Percentiles rank a stretch among this genome's conserved stretches.
phyloP scores from a whole-genome alignment of 176 grass and related monocot species.

The Bothriochloa decipiens region DNA sequence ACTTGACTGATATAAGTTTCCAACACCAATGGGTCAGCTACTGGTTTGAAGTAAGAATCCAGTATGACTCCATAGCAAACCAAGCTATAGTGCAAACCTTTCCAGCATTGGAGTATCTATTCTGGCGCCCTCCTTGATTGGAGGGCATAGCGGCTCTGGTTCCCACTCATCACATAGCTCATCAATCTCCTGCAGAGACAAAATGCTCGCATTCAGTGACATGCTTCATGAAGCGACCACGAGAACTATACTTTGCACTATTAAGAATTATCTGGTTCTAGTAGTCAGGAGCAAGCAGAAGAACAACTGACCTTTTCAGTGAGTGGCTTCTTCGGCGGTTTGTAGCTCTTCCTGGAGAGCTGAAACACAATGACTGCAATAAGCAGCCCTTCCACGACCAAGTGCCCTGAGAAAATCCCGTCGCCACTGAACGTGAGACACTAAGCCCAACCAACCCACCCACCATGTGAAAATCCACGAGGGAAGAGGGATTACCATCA shows the following conservation, averaged over 20 bases:
- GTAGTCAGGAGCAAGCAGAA: constrained; percentile 18
- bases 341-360: constrained; percentile 96
- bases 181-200: constrained; percentile 79
- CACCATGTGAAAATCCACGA: not conserved
- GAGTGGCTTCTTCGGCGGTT: constrained; percentile 88
- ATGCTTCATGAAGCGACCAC: constrained; percentile 33
- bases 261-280: not conserved
- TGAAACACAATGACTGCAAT: constrained; percentile 87
- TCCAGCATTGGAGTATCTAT: constrained; percentile 63
- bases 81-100: constrained; percentile 62
- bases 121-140: constrained; percentile 58
- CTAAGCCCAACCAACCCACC: not conserved
- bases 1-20: not conserved
- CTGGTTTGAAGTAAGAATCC: not conserved
- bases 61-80: not conserved
- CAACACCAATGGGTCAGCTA: not conserved
- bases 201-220: constrained; percentile 29
- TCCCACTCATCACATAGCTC: constrained; percentile 95
- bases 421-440: constrained; percentile 37
- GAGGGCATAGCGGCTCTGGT: constrained; percentile 84
- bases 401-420: constrained; percentile 65
- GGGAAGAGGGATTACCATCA: constrained; percentile 58
- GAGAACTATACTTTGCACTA: not conserved
- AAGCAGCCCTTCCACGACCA: constrained; percentile 92
- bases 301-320: constrained; percentile 72